phyloP scores from a whole-genome alignment of 2,329 filamentous ascomycete genomes.

The Aphanoascus verrucosus region DNA sequence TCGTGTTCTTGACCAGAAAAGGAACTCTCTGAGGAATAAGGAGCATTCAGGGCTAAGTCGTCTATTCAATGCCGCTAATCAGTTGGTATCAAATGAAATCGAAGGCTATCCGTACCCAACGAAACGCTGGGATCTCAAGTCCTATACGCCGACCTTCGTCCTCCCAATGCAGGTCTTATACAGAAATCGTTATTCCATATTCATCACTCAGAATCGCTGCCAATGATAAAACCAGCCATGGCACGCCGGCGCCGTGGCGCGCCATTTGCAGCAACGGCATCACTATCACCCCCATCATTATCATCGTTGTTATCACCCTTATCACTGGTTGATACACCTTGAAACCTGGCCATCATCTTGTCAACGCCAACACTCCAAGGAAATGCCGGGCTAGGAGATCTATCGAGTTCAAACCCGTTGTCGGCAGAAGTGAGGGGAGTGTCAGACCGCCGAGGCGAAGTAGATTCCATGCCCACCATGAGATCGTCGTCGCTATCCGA shows the following conservation, averaged over 20 bases:
- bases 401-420: slow-evolving; percentile 25
- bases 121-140: background rate
- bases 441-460: slow-evolving; percentile 5
- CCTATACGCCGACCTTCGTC: slow-evolving; percentile 5
- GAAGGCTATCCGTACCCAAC: background rate
- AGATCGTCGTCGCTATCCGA: slow-evolving; percentile 11
- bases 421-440: slow-evolving; percentile 24
- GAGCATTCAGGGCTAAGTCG: background rate
- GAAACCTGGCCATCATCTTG: slow-evolving; percentile 6
- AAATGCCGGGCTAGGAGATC: slow-evolving; percentile 4
- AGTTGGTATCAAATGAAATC: background rate
- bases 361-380: slow-evolving; percentile 6
- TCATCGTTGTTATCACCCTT: background rate
- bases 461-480: slow-evolving; percentile 12
- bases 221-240: slow-evolving; percentile 34
- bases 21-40: background rate
- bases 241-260: slow-evolving; percentile 26
- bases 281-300: slow-evolving; percentile 24
- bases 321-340: background rate
- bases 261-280: slow-evolving; percentile 20
- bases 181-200: slow-evolving; percentile 1
- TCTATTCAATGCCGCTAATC: too few relatives aligned
- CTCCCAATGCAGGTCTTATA: slow-evolving; percentile 11
- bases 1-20: background rate
- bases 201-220: slow-evolving; percentile 34